phyloP scores from a whole-genome alignment of 192 early-diverging fungal species.

The Linnemannia zychae region DNA sequence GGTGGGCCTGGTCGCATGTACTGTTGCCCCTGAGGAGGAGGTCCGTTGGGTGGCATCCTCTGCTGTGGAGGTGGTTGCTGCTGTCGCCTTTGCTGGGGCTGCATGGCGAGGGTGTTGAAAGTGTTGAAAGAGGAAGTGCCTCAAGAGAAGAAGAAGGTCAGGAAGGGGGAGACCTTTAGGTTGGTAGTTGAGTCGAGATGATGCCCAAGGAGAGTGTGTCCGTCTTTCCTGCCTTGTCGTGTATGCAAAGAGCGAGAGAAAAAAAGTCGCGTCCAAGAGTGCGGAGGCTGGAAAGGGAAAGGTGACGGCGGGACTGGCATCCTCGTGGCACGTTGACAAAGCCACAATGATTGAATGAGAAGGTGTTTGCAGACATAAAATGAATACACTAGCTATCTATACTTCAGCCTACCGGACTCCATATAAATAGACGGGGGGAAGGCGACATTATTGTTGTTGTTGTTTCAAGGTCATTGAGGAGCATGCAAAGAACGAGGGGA shows the following conservation, averaged over 20 bases:
- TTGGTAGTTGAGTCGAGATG: slow-evolving; percentile 1
- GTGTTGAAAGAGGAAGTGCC: neutral
- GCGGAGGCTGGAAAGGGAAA: neutral
- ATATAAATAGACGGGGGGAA: neutral
- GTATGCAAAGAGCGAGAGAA: neutral
- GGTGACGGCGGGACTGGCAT: neutral
- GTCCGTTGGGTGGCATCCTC: slow-evolving; percentile 29
- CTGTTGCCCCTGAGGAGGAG: slow-evolving; percentile 36
- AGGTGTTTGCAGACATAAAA: neutral
- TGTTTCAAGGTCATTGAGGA: neutral
- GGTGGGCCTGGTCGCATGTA: slow-evolving; percentile 46
- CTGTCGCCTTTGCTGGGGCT: slow-evolving; percentile 48
- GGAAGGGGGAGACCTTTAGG: neutral
- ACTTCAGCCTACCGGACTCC: neutral
- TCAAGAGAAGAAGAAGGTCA: neutral
- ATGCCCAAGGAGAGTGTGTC: neutral
- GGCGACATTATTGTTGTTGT: neutral
- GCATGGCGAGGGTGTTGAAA: slow-evolving; percentile 17
- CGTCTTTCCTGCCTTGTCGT: neutral
- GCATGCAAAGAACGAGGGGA: no score
- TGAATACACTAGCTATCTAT: neutral
- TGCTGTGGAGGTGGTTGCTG: slow-evolving; percentile 43
- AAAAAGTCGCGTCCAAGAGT: neutral
- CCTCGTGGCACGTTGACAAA: neutral
- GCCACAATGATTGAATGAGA: neutral